A percentile compares a stretch with the other conserved stretches of the same genome.
These are phyloP conservation scores for Talaromyces sp. DNA, from an alignment of 2,329 filamentous ascomycete species.

Conservation along the genomic window DNA sequence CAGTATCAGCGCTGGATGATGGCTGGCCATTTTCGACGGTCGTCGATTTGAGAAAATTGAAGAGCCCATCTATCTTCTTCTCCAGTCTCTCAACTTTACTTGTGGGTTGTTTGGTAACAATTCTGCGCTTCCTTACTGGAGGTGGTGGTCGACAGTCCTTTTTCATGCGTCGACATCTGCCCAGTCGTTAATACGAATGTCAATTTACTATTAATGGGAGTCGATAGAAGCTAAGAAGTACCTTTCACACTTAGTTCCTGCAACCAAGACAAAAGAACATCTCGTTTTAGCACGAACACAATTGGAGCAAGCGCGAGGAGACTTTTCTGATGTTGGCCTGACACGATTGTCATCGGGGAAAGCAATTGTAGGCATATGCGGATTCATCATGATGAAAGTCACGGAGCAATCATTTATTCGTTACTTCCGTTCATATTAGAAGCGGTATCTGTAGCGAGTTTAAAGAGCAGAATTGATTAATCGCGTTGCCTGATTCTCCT, in stretches of 20 bases:
- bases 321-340: neutral
- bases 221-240: neutral
- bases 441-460: neutral
- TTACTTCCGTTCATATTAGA: neutral
- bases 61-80: constrained; percentile 9
- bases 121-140: constrained; percentile 1
- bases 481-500: neutral
- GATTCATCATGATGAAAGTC: neutral
- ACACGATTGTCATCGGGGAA: neutral
- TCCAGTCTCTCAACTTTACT: constrained; percentile 11
- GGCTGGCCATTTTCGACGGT: neutral
- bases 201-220: neutral
- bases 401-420: neutral
- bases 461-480: neutral
- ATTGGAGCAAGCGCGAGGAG: constrained; percentile 3
- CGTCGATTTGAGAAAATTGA: constrained; percentile 3
- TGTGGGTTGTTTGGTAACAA: neutral
- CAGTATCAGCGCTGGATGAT: neutral
- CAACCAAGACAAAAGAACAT: neutral
- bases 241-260: constrained; percentile 11
- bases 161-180: constrained; percentile 8
- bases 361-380: neutral
- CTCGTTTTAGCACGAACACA: constrained; percentile 9
- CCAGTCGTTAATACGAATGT: neutral
- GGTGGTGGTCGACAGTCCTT: neutral